Conservation (phyloP, 1,284 basidiomycete species). For the Neotropicomus parvogracilis region DNA sequence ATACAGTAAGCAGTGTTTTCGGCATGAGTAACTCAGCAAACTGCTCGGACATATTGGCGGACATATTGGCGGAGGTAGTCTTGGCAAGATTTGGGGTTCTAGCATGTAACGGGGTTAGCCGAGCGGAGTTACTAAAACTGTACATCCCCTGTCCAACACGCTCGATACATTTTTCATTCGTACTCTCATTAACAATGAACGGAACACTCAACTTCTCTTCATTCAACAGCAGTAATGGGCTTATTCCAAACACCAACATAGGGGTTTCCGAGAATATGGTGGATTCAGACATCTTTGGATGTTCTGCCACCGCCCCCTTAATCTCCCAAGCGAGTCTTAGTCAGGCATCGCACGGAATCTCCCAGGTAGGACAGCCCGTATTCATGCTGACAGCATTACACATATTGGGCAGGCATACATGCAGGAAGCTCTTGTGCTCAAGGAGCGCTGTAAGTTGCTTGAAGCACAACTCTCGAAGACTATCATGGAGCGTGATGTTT, state of each 20-base stretch:
- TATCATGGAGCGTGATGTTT: not conserved
- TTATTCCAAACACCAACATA: not conserved
- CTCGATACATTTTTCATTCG: no score
- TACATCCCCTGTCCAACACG: no score
- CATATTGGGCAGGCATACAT: no score
- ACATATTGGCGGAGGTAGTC: no score
- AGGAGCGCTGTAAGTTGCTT: not conserved
- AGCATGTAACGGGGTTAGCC: no score
- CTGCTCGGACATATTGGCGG: no score
- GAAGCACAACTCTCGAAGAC: not conserved
- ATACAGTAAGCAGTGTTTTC: no score
- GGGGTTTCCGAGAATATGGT: no score
- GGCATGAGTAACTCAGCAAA: no score
- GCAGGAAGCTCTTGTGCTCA: not conserved
- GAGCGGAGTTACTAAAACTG: no score
- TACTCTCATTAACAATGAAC: not conserved
- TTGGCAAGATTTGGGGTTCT: no score
- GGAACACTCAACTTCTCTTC: not conserved
- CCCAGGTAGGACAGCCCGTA: not conserved
- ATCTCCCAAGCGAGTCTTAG: not conserved
- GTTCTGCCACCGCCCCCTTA: not conserved
- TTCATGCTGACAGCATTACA: not conserved
- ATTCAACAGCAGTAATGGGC: not conserved
- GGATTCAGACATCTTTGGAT: no score
- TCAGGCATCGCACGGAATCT: not conserved